phyloP scores from a whole-genome alignment of 176 grass and related monocot genomes.

The Alloteropsis semialata region DNA sequence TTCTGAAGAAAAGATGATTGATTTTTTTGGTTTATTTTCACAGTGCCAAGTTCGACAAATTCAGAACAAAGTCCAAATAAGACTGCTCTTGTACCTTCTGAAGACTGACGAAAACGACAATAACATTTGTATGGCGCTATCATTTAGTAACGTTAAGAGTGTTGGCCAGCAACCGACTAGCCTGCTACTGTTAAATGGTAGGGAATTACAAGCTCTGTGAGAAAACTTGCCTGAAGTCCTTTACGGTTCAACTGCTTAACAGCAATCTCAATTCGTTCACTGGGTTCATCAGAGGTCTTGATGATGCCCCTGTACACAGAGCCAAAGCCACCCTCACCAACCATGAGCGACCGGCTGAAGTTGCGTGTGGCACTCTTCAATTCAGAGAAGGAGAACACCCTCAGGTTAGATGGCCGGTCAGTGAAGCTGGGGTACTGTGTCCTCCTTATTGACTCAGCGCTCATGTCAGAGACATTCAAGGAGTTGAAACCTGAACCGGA shows the following conservation, averaged over 20 bases:
- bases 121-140: neutral
- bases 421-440: slow-evolving; percentile 82
- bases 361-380: slow-evolving; percentile 78
- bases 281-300: slow-evolving; percentile 53
- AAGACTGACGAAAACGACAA: neutral
- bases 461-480: slow-evolving; percentile 51
- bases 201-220: neutral
- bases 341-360: slow-evolving; percentile 86
- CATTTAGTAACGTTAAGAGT: neutral
- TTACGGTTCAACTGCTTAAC: slow-evolving; percentile 96
- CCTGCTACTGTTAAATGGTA: neutral
- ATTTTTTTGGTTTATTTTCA: neutral
- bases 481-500: slow-evolving; percentile 77
- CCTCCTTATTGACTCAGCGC: slow-evolving; percentile 56
- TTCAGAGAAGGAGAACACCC: slow-evolving; percentile 83
- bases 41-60: neutral
- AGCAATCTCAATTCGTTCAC: slow-evolving; percentile 59
- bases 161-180: neutral
- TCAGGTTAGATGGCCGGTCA: slow-evolving; percentile 69
- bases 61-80: neutral
- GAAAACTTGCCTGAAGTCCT: slow-evolving; percentile 78
- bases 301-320: slow-evolving; percentile 80
- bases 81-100: neutral
- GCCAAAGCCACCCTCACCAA: slow-evolving; percentile 96
- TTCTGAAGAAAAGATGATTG: neutral